Evolutionary conservation across 306 rosid genomes (phyloP).

Genomic region (Quercus gilva): DNA sequence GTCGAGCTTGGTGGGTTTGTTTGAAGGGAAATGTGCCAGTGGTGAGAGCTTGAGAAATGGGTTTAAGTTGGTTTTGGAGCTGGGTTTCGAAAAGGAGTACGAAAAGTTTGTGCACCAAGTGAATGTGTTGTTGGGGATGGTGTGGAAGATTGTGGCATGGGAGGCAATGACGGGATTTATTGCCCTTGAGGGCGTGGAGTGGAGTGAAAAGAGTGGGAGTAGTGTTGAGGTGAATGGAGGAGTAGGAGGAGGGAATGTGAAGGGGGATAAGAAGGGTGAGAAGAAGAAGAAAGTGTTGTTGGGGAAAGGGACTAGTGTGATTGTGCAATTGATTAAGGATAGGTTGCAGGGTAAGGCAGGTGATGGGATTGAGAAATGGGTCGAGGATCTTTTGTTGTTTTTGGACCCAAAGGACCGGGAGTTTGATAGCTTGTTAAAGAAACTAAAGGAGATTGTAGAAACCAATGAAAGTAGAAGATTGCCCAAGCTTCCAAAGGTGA

Average conservation of each 20-base stretch:
- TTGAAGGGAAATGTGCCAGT: slow-evolving; percentile 47
- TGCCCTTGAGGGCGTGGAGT: too few species aligned
- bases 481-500: slow-evolving; percentile 96
- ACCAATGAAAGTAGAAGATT: slow-evolving; percentile 93
- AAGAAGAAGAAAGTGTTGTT: slow-evolving; percentile 77
- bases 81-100: slow-evolving; percentile 41
- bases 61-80: slow-evolving; percentile 34
- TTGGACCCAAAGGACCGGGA: slow-evolving; percentile 52
- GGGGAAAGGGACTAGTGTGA: slow-evolving; percentile 71
- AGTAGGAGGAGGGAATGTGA: slow-evolving; percentile 41
- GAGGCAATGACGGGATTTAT: slow-evolving; percentile 53
- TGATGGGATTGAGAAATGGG: slow-evolving; percentile 38
- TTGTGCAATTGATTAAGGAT: slow-evolving; percentile 66
- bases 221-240: slow-evolving; percentile 36
- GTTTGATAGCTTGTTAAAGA: slow-evolving; percentile 49
- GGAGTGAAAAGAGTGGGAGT: slow-evolving; percentile 34
- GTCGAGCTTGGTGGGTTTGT: slow-evolving; percentile 38
- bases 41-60: slow-evolving; percentile 38
- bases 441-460: slow-evolving; percentile 76
- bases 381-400: slow-evolving; percentile 42
- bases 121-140: slow-evolving; percentile 44
- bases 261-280: slow-evolving; percentile 52
- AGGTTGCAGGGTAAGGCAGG: slow-evolving; percentile 44
- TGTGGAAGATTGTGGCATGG: slow-evolving; percentile 79
- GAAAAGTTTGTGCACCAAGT: slow-evolving; percentile 54